Percentiles rank a stretch among this genome's conserved stretches.
These are phyloP conservation scores for Neonectria ditissima DNA, from an alignment of 2,329 filamentous ascomycete species.

Conservation along the genomic window DNA sequence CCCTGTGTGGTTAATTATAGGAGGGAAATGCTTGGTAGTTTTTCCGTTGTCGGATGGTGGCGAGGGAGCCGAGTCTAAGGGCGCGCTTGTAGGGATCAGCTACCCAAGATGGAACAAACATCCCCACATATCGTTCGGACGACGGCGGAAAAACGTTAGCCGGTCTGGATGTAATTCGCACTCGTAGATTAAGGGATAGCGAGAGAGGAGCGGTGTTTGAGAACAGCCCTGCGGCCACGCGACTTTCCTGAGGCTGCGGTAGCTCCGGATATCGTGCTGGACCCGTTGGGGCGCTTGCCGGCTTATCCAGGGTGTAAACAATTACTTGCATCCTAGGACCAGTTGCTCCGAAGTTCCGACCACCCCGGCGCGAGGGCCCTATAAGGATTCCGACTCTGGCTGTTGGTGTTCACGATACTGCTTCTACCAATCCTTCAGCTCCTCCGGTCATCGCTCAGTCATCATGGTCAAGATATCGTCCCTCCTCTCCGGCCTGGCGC, in stretches of 20 bases:
- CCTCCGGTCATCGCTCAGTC: background rate
- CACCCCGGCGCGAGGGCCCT: background rate
- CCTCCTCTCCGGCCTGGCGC: conserved; percentile 15
- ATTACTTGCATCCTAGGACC: background rate
- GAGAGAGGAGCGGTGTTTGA: conserved; percentile 6
- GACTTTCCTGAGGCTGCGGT: background rate
- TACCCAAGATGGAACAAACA: conserved; percentile 6
- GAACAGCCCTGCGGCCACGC: background rate
- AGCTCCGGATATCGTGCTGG: background rate
- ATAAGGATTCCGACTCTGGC: background rate
- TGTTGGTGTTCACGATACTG: background rate
- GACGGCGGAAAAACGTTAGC: conserved; percentile 3
- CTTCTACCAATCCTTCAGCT: background rate
- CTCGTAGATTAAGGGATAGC: conserved; percentile 16
- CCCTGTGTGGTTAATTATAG: background rate
- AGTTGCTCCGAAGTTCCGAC: background rate
- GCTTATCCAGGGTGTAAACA: background rate
- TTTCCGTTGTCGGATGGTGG: conserved; percentile 14
- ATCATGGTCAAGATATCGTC: conserved; percentile 26
- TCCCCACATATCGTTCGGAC: conserved; percentile 16
- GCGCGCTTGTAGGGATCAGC: conserved; percentile 23
- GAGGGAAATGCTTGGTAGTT: background rate
- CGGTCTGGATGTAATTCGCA: background rate
- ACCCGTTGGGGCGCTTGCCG: background rate
- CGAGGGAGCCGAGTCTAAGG: conserved; percentile 4